phyloP scores from a whole-genome alignment of 192 early-diverging fungal species.

The Backusella tuberculispora region DNA sequence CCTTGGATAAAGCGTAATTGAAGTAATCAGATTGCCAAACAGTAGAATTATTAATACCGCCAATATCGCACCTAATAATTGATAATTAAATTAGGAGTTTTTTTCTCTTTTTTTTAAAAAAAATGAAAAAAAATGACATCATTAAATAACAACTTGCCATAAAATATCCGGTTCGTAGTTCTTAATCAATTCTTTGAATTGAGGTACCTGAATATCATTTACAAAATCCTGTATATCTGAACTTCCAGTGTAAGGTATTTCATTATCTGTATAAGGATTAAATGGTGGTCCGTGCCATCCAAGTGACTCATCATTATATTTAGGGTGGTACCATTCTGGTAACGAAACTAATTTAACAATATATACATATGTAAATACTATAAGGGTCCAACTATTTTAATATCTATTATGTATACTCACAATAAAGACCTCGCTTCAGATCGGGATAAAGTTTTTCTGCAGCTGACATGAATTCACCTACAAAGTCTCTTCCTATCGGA shows the following conservation, averaged over 20 bases:
- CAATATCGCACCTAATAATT: slow-evolving; percentile 36
- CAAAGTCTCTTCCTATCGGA: slow-evolving; percentile 30
- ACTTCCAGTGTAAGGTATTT: slow-evolving; percentile 28
- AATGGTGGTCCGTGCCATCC: slow-evolving; percentile 23
- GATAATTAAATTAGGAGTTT: background rate
- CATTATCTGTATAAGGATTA: slow-evolving; percentile 25
- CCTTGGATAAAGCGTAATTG: slow-evolving; percentile 9
- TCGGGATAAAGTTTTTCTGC: slow-evolving; percentile 19
- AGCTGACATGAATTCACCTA: slow-evolving; percentile 23
- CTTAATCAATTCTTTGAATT: slow-evolving; percentile 25
- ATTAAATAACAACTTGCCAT: slow-evolving; percentile 15
- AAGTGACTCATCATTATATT: slow-evolving; percentile 17
- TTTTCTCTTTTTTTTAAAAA: background rate
- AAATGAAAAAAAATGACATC: too few species aligned
- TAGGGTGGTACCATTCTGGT: slow-evolving; percentile 38
- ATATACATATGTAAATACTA: too few species aligned
- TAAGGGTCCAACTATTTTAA: background rate
- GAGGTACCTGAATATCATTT: slow-evolving; percentile 35
- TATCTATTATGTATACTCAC: slow-evolving; percentile 10
- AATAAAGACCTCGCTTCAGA: slow-evolving; percentile 34
- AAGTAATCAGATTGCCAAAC: slow-evolving; percentile 26
- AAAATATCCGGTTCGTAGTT: slow-evolving; percentile 32
- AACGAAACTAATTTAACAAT: slow-evolving; percentile 23
- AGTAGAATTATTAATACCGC: slow-evolving; percentile 39
- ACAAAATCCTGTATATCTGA: slow-evolving; percentile 27